Percentiles rank a stretch among this genome's conserved stretches.
phyloP scores from a whole-genome alignment of 805 yeast species.

The Candida yuanshanica region DNA sequence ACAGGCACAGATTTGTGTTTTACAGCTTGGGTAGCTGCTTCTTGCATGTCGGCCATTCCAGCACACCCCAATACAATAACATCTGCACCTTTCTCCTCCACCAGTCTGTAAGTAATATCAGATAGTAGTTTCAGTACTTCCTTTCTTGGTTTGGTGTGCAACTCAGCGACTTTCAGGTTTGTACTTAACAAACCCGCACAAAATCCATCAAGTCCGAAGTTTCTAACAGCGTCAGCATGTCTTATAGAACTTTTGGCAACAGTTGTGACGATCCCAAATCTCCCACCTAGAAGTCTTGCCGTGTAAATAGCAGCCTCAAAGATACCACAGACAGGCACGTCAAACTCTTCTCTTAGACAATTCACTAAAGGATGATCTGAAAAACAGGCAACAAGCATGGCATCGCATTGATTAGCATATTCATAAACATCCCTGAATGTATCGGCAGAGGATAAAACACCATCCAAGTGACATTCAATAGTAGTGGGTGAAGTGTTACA shows the following conservation, averaged over 20 bases:
- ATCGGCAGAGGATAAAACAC: conserved; percentile 28
- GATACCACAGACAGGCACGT: conserved; percentile 29
- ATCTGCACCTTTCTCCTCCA: conserved; percentile 26
- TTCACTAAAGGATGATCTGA: conserved; percentile 31
- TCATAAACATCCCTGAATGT: conserved; percentile 26
- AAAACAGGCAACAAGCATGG: conserved; percentile 30
- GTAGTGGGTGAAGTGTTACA: conserved; percentile 25
- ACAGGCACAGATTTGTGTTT: conserved; percentile 17
- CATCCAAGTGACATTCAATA: conserved; percentile 30
- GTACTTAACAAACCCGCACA: conserved; percentile 31
- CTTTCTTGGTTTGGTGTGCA: conserved; percentile 26
- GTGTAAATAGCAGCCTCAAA: conserved; percentile 31
- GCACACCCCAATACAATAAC: conserved; percentile 27
- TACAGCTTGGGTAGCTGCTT: conserved; percentile 21
- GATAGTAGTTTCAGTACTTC: conserved; percentile 26
- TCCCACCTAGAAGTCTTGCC: conserved; percentile 28
- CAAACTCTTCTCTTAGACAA: conserved; percentile 31
- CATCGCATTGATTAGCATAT: conserved; percentile 25
- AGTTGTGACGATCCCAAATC: conserved; percentile 29
- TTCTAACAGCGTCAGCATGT: conserved; percentile 26
- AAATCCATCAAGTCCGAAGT: conserved; percentile 24
- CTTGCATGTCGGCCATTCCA: conserved; percentile 28
- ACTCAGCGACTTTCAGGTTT: conserved; percentile 27
- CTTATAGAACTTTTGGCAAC: conserved; percentile 27
- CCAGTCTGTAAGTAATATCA: conserved; percentile 21